Evolutionary conservation across 2,329 filamentous ascomycete genomes (phyloP), one percentile per base, ranked within the genome.

Genomic region (Cucurbitaria berberidis): DNA sequence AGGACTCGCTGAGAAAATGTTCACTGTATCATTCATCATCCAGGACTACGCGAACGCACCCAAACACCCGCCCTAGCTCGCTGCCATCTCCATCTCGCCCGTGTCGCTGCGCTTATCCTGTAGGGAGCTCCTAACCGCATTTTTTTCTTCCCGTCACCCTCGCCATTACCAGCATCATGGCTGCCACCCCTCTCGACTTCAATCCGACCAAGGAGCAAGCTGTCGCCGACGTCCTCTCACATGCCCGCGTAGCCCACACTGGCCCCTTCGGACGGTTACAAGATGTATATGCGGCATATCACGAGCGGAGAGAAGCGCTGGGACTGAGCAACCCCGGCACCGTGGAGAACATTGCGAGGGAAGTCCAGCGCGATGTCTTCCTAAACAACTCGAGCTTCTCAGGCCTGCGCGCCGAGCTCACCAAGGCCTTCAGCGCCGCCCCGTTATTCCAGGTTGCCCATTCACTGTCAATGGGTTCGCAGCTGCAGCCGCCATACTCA

Each of bases 371-470:
- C 79, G 93, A 97, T 84, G 93, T 97, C 68, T 89, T 98, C 75
- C 86, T 97, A 71, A 95, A 89, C 80, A 96, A 97, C 82, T 90
- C 91, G 77, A 96, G 95, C 87, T 98, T 99, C 82, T 90, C 91
- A 39, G 95, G 95, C 70, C 85, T 99, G 76, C 90, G 93, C 74
- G 96, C 93, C 76, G 95, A 99, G 78, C 82, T 98, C 75, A 97
- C 92, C 75, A 98, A 97, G 84, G 88, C 91, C 74, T 96, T 98
- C 80, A 95, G 92, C 84, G 86, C 96, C 76, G 86, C 88, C 52
- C 95, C 95, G 53, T 82, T 98, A 65, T 99, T 99, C 84, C 93
- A 98, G 80, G 90, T 97, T 67, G 97, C 93, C 63, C 95, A 99
- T 81, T 91, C 95, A 68, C 95, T 99, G 77, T 89, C 93, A 50